These are phyloP conservation scores for Ophiognomonia clavigignenti-juglandacearum DNA, from an alignment of 2,329 filamentous ascomycete genomes.

Conservation along the genomic window DNA sequence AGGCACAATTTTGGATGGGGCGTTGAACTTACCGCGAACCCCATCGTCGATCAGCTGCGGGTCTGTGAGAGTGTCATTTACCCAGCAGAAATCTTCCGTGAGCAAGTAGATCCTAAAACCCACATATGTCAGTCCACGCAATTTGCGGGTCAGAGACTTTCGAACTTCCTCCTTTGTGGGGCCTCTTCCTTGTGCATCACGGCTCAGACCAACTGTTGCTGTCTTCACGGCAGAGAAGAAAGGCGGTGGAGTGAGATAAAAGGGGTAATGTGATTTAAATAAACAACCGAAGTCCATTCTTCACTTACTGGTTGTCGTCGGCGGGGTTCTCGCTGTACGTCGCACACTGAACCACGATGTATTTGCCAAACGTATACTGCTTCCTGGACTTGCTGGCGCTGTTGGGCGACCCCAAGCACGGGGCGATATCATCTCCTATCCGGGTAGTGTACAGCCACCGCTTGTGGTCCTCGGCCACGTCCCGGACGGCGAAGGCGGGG, in stretches of 20 bases:
- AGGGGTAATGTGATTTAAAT: neutral
- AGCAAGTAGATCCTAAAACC: conserved; percentile 8
- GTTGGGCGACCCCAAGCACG: conserved; percentile 5
- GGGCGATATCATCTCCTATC: conserved; percentile 4
- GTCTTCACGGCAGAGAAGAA: too few species aligned
- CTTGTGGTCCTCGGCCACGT: neutral
- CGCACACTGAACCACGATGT: conserved; percentile 14
- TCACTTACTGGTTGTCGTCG: conserved; percentile 5
- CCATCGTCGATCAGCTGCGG: conserved; percentile 7
- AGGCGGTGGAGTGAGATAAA: neutral
- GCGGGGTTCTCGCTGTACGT: conserved; percentile 2
- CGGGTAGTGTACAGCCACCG: conserved; percentile 14
- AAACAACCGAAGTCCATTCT: neutral
- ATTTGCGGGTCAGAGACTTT: neutral
- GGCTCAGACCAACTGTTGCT: too few species aligned
- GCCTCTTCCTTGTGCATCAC: too few species aligned
- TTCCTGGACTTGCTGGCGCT: conserved; percentile 1
- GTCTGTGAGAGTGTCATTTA: conserved; percentile 12
- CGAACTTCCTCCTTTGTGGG: too few species aligned
- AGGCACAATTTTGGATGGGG: too few species aligned
- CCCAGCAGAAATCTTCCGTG: conserved; percentile 14
- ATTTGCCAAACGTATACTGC: conserved; percentile 4
- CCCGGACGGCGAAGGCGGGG: neutral
- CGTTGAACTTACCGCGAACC: conserved; percentile 2
- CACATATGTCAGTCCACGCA: neutral